Evolutionary conservation across 108 stramenopile genomes (phyloP).

Genomic region (Nitzschia palea): DNA sequence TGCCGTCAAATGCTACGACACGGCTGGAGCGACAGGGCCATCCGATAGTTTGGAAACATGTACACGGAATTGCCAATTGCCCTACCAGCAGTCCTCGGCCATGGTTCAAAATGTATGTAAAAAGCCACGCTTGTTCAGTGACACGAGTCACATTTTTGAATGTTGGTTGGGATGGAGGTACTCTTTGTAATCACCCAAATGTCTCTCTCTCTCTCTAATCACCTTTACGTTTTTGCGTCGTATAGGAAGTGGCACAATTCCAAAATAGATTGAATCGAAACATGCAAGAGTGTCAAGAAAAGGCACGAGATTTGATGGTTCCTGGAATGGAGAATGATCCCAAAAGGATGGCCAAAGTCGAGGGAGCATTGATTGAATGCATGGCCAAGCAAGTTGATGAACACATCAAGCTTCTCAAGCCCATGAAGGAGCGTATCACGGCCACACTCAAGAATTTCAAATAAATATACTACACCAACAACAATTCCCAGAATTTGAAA

Average conservation of each 20-base stretch:
- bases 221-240: background rate
- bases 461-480: background rate
- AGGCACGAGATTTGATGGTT: slow-evolving; percentile 71
- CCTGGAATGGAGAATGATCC: slow-evolving; percentile 77
- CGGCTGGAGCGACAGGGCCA: slow-evolving; percentile 70
- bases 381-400: slow-evolving; percentile 69
- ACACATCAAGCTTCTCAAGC: slow-evolving; percentile 66
- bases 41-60: slow-evolving; percentile 71
- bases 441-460: slow-evolving; percentile 39
- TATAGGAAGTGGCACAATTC: slow-evolving; percentile 74
- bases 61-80: slow-evolving; percentile 69
- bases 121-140: background rate
- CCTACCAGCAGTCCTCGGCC: slow-evolving; percentile 65
- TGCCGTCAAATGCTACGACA: slow-evolving; percentile 61
- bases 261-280: slow-evolving; percentile 80
- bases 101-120: slow-evolving; percentile 64
- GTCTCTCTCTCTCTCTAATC: too few species aligned
- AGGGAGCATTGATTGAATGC: slow-evolving; percentile 64
- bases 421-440: slow-evolving; percentile 75
- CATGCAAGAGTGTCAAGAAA: slow-evolving; percentile 85
- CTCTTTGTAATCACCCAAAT: background rate
- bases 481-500: too few species aligned
- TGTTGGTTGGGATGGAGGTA: background rate
- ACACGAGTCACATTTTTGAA: background rate
- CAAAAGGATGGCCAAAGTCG: slow-evolving; percentile 62